phyloP scores from a whole-genome alignment of 768 basidiomycete species.

The Gymnopilus dilepis region DNA sequence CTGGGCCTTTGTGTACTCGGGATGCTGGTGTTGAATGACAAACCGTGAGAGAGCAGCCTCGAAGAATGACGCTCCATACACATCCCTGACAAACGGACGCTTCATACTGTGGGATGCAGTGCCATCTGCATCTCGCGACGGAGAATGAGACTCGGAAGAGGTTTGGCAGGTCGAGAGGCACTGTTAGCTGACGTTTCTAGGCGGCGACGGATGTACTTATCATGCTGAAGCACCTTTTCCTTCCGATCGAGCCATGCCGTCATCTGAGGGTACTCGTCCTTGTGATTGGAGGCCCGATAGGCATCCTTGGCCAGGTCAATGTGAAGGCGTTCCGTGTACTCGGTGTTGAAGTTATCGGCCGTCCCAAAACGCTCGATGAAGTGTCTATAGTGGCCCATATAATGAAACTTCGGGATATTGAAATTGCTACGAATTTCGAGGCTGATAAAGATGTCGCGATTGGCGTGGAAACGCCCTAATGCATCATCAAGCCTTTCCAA shows the following conservation, averaged over 20 bases:
- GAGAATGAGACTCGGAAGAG: not conserved
- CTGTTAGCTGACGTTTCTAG: not conserved
- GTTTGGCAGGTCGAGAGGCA: not conserved
- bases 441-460: constrained; percentile 13
- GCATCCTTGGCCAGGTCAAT: constrained; percentile 32
- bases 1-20: not conserved
- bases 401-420: constrained; percentile 44
- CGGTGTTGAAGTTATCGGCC: constrained; percentile 39
- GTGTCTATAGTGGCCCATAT: constrained; percentile 30
- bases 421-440: constrained; percentile 36
- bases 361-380: constrained; percentile 34
- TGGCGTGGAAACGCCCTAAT: constrained; percentile 9
- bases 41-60: not conserved
- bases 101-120: not conserved
- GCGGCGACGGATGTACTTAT: constrained; percentile 33
- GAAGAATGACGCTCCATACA: not conserved
- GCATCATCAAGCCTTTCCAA: constrained; percentile 15
- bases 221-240: constrained; percentile 36
- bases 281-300: constrained; percentile 15
- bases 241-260: constrained; percentile 39
- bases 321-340: constrained; percentile 36
- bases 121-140: not conserved
- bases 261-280: constrained; percentile 44
- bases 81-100: not conserved
- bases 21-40: not conserved